Percentiles rank a stretch among this genome's conserved stretches.
Evolutionary conservation across 768 basidiomycete species (phyloP).

Genomic region (Auricularia cornea): DNA sequence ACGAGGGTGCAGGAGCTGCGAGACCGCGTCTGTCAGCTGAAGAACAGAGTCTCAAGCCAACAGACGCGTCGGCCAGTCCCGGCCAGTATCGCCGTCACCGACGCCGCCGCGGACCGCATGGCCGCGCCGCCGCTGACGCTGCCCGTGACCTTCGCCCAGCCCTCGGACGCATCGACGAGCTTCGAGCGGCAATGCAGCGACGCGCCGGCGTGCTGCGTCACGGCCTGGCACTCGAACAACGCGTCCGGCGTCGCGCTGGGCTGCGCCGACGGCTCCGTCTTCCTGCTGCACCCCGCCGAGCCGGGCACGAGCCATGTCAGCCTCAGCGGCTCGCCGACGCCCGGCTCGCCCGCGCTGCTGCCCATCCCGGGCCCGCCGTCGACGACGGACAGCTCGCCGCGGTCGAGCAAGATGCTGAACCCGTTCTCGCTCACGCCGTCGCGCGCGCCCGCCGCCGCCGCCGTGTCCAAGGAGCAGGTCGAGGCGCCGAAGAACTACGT

Average conservation of each 20-base stretch:
- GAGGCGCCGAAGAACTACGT: slow-evolving; percentile 74
- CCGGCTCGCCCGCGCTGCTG: slow-evolving; percentile 10
- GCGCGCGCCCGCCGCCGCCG: slow-evolving; percentile 24
- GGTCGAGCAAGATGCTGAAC: slow-evolving; percentile 2
- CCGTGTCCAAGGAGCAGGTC: slow-evolving; percentile 55
- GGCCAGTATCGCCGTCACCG: no score
- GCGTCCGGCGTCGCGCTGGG: slow-evolving; percentile 24
- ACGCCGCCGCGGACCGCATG: neutral
- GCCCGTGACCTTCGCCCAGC: neutral
- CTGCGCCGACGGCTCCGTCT: slow-evolving; percentile 30
- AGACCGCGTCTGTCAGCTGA: no score
- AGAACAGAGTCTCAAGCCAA: no score
- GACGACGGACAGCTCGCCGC: slow-evolving; percentile 11
- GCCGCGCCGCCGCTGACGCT: neutral
- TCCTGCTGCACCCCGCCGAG: slow-evolving; percentile 18
- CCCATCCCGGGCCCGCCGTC: neutral
- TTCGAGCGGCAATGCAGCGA: neutral
- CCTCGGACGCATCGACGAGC: neutral
- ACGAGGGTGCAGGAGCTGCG: no score
- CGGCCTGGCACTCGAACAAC: neutral
- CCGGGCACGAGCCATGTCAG: slow-evolving; percentile 2
- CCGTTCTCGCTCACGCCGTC: slow-evolving; percentile 7
- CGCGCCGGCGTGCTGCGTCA: neutral
- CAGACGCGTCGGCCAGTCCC: no score
- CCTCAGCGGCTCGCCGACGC: slow-evolving; percentile 3